Conservation (phyloP, 306 rosid genomes). For the Alnus glutinosa region DNA sequence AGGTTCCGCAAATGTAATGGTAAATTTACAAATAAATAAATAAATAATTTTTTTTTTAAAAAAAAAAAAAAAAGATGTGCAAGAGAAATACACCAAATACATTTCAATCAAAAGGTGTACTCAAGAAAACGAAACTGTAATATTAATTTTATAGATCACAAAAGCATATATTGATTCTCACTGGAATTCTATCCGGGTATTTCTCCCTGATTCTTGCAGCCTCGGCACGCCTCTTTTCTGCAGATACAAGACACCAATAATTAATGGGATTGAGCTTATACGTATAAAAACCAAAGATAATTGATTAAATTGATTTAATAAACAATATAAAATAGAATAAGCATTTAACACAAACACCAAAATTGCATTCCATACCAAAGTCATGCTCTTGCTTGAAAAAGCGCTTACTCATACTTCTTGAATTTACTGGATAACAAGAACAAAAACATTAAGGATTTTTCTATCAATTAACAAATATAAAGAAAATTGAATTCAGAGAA, state of each 20-base stretch:
- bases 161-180: constrained; percentile 31
- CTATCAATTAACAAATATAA: background rate
- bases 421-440: constrained; percentile 24
- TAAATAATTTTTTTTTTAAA: too few species aligned
- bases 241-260: background rate
- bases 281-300: background rate
- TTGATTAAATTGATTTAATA: background rate
- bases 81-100: too few species aligned
- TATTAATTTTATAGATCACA: background rate
- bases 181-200: constrained; percentile 62
- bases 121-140: background rate
- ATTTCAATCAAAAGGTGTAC: background rate
- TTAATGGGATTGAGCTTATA: background rate
- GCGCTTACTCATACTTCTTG: constrained; percentile 39
- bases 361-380: constrained; percentile 29
- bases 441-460: background rate
- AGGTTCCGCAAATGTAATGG: too few species aligned
- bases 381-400: constrained; percentile 52
- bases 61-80: too few species aligned
- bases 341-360: background rate
- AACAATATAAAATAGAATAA: background rate
- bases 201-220: constrained; percentile 44
- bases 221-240: constrained; percentile 61
- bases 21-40: too few species aligned
- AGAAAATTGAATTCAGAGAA: background rate